Evolutionary conservation across 768 basidiomycete genomes (phyloP), one percentile per base, ranked within the genome.

Genomic region (Hydnomerulius pinastri): DNA sequence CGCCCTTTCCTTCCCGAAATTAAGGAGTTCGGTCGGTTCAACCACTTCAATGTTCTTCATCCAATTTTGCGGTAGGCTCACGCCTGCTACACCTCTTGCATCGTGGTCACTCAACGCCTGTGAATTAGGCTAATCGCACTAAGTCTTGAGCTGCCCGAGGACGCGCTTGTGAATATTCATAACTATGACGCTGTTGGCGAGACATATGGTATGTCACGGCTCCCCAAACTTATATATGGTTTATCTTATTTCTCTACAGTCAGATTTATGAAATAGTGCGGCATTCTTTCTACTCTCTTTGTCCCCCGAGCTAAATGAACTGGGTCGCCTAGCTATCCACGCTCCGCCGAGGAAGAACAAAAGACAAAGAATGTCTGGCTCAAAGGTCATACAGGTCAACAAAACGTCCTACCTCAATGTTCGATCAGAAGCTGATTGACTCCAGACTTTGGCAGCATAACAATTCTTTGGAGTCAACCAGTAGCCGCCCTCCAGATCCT

Each of bases 261-360:
- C 6, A 73, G 83, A 39, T 83, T 79, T 63, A 84, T 85, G 81
- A 84, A 85, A 69, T 86, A 85, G 82, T 82, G 24, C 11, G n/a
- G 79, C 55, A 2, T 33, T 20, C 42, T n/a, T 36, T 11, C 7
- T 6, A 20, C 10, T 36, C 18, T 24, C 12, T 18, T 23, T 21
- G 8, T 13, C 35, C 13, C 17, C 8, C 17, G 8, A 40, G 6
- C 46, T 37, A n/a, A 52, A 23, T 13, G 8, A 9, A 39, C 23
- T 15, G 20, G 1, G 5, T 13, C 4, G 17, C 21, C 29, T 39
- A 83, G 81, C 59, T 78, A 79, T 54, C 80, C 79, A 4, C 73
- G 78, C 21, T 67, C 73, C 1, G 59, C 68, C 28, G 78, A 77
- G 18, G 81, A 83, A 9, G 81, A 82, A 50, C 47, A 41, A 10